phyloP scores from a whole-genome alignment of 352 stramenopile genomes.

The Achlya hypogyna region DNA sequence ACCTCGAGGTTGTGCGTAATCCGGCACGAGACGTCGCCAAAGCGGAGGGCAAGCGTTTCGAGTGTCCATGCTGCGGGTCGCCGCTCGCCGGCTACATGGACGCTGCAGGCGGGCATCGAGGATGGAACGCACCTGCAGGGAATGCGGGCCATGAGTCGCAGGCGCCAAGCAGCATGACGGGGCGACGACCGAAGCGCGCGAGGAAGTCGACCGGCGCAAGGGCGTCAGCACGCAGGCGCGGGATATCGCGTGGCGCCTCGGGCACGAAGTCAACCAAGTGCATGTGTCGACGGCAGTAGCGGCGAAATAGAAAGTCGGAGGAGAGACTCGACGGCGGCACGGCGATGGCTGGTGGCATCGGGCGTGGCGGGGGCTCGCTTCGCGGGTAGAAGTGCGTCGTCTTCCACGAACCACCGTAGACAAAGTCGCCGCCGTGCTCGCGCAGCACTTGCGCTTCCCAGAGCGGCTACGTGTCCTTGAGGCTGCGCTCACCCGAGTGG shows the following conservation, averaged over 20 bases:
- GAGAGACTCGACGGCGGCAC: conserved; percentile 36
- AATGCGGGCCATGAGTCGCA: conserved; percentile 62
- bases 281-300: conserved; percentile 80
- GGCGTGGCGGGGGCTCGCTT: conserved; percentile 24
- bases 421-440: conserved; percentile 57
- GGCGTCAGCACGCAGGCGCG: conserved; percentile 44
- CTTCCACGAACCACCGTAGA: conserved; percentile 56
- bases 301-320: conserved; percentile 79
- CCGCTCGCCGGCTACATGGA: background rate
- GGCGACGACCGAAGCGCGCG: conserved; percentile 54
- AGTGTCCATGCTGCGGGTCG: conserved; percentile 42
- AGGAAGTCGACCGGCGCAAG: conserved; percentile 25
- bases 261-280: conserved; percentile 48
- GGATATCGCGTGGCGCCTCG: conserved; percentile 35
- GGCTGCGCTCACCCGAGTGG: background rate
- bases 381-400: conserved; percentile 70
- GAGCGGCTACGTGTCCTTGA: conserved; percentile 34
- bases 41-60: conserved; percentile 43
- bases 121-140: conserved; percentile 42
- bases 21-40: conserved; percentile 25
- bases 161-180: conserved; percentile 69
- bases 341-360: conserved; percentile 19
- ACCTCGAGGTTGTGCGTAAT: conserved; percentile 82
- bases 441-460: conserved; percentile 78
- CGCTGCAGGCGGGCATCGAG: no score